Evolutionary conservation across 2,329 filamentous ascomycete genomes (phyloP).

Genomic region (Pseudogymnoascus sp.): DNA sequence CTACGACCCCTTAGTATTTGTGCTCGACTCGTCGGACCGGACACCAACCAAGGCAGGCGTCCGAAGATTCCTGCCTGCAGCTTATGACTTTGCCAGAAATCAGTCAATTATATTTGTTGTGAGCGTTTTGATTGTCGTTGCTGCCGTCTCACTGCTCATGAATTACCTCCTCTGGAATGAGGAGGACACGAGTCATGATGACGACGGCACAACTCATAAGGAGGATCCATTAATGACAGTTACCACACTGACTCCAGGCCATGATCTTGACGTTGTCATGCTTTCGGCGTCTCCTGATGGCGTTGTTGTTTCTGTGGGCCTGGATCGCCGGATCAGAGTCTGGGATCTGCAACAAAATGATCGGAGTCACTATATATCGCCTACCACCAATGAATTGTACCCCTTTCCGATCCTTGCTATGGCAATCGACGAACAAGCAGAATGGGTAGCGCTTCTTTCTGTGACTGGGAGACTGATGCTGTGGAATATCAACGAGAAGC

Average conservation of each 20-base stretch:
- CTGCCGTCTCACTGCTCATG: slow-evolving; percentile 61
- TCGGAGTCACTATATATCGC: slow-evolving; percentile 34
- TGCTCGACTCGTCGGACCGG: slow-evolving; percentile 60
- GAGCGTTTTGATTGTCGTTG: slow-evolving; percentile 53
- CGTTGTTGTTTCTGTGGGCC: slow-evolving; percentile 58
- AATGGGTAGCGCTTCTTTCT: slow-evolving; percentile 59
- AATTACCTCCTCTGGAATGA: slow-evolving; percentile 67
- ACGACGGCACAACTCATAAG: slow-evolving; percentile 37
- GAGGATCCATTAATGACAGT: slow-evolving; percentile 48
- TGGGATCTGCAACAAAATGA: slow-evolving; percentile 47
- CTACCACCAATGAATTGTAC: slow-evolving; percentile 29
- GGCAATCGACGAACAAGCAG: slow-evolving; percentile 55
- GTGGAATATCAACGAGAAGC: slow-evolving; percentile 53
- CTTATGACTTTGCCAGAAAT: slow-evolving; percentile 61
- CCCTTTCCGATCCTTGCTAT: slow-evolving; percentile 54
- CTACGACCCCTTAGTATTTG: slow-evolving; percentile 67
- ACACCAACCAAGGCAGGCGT: slow-evolving; percentile 39
- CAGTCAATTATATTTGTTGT: slow-evolving; percentile 53
- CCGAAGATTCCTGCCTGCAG: slow-evolving; percentile 45
- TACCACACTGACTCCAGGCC: slow-evolving; percentile 52
- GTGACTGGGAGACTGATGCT: slow-evolving; percentile 48
- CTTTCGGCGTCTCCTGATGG: slow-evolving; percentile 55
- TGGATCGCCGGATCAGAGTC: slow-evolving; percentile 61
- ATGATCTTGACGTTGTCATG: slow-evolving; percentile 61
- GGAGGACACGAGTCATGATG: slow-evolving; percentile 37